A percentile compares a stretch with the other conserved stretches of the same genome.
Conservation (phyloP, 179 eudicot species). For the Amaranthus tricolor region DNA sequence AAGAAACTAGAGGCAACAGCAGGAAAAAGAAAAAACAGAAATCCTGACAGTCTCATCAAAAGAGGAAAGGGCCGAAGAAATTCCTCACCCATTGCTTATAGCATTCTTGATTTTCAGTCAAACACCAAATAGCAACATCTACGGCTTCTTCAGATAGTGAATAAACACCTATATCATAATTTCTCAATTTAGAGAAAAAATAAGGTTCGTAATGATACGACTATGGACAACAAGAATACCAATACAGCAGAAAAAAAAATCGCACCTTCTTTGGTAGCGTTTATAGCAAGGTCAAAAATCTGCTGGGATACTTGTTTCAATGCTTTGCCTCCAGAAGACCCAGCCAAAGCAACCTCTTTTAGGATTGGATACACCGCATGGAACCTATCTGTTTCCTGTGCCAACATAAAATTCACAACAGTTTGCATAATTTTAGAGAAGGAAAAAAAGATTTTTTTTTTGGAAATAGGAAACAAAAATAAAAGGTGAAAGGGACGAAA, state of each 20-base stretch:
- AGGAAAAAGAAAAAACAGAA: neutral
- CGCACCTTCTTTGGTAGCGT: slow-evolving; percentile 42
- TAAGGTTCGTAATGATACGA: neutral
- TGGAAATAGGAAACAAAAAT: neutral
- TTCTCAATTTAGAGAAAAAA: neutral
- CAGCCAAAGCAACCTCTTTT: slow-evolving; percentile 50
- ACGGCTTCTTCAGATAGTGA: slow-evolving; percentile 42
- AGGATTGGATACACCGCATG: slow-evolving; percentile 47
- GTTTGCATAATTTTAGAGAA: neutral
- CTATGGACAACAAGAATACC: neutral
- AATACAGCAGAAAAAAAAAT: neutral
- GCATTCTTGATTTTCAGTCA: slow-evolving; percentile 44
- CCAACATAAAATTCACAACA: neutral
- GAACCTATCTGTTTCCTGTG: slow-evolving; percentile 51
- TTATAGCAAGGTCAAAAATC: slow-evolving; percentile 32
- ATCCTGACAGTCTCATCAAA: neutral
- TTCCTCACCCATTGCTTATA: slow-evolving; percentile 53
- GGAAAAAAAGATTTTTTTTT: neutral
- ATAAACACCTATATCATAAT: slow-evolving; percentile 27
- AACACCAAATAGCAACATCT: slow-evolving; percentile 38
- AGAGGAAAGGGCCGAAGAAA: neutral
- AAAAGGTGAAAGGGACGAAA: slow-evolving; percentile 3
- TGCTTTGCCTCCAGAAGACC: slow-evolving; percentile 43
- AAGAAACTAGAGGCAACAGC: neutral
- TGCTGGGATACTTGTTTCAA: slow-evolving; percentile 42